Conservation (phyloP, 306 rosid species). For the Begonia masoniana region DNA sequence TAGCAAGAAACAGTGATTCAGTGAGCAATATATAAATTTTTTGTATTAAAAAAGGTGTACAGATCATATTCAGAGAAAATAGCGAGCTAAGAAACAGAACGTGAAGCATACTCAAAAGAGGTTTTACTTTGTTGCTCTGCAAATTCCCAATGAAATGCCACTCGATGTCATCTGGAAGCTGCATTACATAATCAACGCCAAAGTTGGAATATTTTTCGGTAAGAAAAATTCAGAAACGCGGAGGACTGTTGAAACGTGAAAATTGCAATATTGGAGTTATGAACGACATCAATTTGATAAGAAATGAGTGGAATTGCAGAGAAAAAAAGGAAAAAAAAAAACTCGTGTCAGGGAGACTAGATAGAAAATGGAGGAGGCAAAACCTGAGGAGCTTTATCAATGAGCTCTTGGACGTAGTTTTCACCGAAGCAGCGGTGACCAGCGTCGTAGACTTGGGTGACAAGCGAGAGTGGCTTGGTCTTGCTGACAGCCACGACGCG, state of each 20-base stretch:
- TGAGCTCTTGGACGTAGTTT: slow-evolving; percentile 77
- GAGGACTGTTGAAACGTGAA: no score
- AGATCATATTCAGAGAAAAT: no score
- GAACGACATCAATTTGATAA: no score
- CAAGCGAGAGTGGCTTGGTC: slow-evolving; percentile 51
- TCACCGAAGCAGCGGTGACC: slow-evolving; percentile 88
- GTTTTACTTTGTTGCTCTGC: slow-evolving; percentile 84
- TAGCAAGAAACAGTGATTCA: not conserved
- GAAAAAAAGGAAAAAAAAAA: no score
- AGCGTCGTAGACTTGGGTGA: slow-evolving; percentile 72
- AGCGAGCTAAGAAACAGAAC: not conserved
- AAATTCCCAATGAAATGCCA: slow-evolving; percentile 91
- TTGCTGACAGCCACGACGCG: slow-evolving; percentile 85
- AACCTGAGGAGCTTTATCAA: slow-evolving; percentile 84
- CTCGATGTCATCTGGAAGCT: slow-evolving; percentile 83
- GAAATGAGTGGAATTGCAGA: no score
- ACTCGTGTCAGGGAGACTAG: no score
- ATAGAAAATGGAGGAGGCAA: not conserved
- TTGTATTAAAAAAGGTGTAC: no score
- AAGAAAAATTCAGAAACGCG: no score
- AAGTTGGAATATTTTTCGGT: not conserved
- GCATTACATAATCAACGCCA: slow-evolving; percentile 5
- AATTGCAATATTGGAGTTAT: no score
- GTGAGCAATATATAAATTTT: no score
- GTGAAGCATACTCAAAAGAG: slow-evolving; percentile 49